Base-by-base conservation (phyloP, 2,329 filamentous ascomycete species). In the Eurotiales sp. region DNA sequence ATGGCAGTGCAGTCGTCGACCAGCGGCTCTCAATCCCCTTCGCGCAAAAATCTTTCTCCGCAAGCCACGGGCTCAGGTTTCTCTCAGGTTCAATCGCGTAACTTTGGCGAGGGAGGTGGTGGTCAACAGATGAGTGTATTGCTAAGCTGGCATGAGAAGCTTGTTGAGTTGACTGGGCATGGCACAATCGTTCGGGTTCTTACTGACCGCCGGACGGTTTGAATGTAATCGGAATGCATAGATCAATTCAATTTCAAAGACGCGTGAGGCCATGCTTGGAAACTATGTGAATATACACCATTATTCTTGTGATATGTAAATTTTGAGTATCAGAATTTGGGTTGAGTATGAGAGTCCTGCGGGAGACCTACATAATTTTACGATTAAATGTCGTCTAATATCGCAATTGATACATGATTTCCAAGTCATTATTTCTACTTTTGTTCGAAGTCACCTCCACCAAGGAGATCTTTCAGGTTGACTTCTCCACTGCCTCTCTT, bases 71-170 rank as follows among this genome's bases (percentile, higher is more conserved):
- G 90, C 8, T 78, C 90, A 4, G 90, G 90, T 7, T 96, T 96
- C 75, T 91, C 87, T 64, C 92, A 96, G 72, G 81, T 92, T 55
- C 77, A 79, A 60, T 64, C 71, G 45, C 73, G 82, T 46, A 72
- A 76, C 59, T 72, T 81, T 55, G 79, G 79, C 49, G 81, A 79
- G 40, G 82, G 84, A 53, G 87, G 88, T 42, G 85, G 89, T 56
- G 88, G 89, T 30, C 86, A 90, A 52, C 87, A 86, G 49, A 97
- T 97, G 93, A 97, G 93, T 67, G 93, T 99, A 46, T 71, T 99
- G 67, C 77, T 99, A 59, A 96, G 90, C 73, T 99, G 93, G 93
- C 93, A 99, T 68, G 93, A 99, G 78, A 99, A 96, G 81, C 82
- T 96, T 56, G 90, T 97, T 4, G 93, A 99, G 64, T 85, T 96